phyloP scores from a whole-genome alignment of 495 filamentous ascomycete genomes.

The Parathielavia appendiculata region DNA sequence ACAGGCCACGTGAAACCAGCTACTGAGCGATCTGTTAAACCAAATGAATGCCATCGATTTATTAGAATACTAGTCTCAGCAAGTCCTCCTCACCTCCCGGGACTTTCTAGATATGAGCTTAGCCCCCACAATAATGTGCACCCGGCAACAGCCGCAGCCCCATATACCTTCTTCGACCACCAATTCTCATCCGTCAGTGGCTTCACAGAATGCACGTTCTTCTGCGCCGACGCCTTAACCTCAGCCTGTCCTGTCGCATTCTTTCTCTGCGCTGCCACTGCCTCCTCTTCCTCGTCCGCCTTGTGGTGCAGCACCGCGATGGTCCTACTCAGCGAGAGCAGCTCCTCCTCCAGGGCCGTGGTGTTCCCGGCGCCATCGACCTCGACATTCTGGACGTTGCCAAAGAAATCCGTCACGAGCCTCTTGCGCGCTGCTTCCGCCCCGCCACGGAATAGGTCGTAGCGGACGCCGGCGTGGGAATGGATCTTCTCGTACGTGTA shows the following conservation, averaged over 20 bases:
- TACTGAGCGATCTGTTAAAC: neutral
- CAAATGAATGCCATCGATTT: neutral
- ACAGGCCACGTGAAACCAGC: neutral
- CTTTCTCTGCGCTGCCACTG: constrained; percentile 35
- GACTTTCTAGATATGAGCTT: constrained; percentile 48
- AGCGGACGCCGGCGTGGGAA: constrained; percentile 82
- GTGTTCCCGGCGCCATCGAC: constrained; percentile 57
- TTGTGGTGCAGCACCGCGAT: constrained; percentile 56
- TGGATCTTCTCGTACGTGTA: constrained; percentile 95
- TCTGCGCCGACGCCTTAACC: constrained; percentile 33
- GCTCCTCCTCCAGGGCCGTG: constrained; percentile 64
- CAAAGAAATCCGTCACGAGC: constrained; percentile 91
- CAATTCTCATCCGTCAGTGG: constrained; percentile 60
- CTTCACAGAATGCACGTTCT: constrained; percentile 48
- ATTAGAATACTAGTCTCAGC: neutral
- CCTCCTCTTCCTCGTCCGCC: constrained; percentile 42
- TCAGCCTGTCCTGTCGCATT: constrained; percentile 29
- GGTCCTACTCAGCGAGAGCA: constrained; percentile 57
- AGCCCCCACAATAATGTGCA: constrained; percentile 64
- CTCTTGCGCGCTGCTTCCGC: constrained; percentile 66
- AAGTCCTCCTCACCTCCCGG: neutral
- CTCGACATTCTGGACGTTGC: constrained; percentile 95
- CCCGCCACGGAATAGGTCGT: constrained; percentile 84
- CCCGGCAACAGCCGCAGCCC: constrained; percentile 58
- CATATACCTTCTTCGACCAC: constrained; percentile 66